Conservation (phyloP, 2,329 filamentous ascomycete species). For the Aureobasidium zeae region DNA sequence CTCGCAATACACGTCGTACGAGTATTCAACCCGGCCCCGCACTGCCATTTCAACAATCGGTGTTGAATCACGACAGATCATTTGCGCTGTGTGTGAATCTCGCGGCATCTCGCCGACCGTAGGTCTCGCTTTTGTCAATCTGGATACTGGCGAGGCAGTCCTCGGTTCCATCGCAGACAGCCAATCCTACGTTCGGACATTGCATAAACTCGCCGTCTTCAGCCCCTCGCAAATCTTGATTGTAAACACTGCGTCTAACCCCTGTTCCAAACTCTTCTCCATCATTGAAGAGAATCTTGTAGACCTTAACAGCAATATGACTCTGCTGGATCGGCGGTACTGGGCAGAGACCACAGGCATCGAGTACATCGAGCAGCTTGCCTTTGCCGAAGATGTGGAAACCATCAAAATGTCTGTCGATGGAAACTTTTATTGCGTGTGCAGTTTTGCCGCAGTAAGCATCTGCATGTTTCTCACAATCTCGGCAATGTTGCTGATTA, state of each 20-base stretch:
- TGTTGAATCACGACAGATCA: conserved; percentile 55
- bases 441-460: conserved; percentile 74
- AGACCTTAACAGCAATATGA: conserved; percentile 47
- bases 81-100: conserved; percentile 84
- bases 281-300: conserved; percentile 65
- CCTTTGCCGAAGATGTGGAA: conserved; percentile 70
- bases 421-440: conserved; percentile 79
- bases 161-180: conserved; percentile 89
- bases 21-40: conserved; percentile 38
- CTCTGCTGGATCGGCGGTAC: conserved; percentile 62
- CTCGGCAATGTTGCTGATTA: neutral
- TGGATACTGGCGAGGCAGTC: conserved; percentile 73
- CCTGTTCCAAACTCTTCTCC: conserved; percentile 62
- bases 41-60: conserved; percentile 51
- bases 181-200: conserved; percentile 79
- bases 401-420: conserved; percentile 68
- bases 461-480: neutral
- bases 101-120: conserved; percentile 79
- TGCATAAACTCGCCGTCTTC: conserved; percentile 77
- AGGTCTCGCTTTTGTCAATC: conserved; percentile 77
- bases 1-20: conserved; percentile 26
- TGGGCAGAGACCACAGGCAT: conserved; percentile 75
- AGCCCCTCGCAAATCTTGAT: conserved; percentile 73
- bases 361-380: conserved; percentile 69
- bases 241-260: conserved; percentile 60